phyloP scores from a whole-genome alignment of 1,284 basidiomycete genomes.

The Pholiota adiposa region DNA sequence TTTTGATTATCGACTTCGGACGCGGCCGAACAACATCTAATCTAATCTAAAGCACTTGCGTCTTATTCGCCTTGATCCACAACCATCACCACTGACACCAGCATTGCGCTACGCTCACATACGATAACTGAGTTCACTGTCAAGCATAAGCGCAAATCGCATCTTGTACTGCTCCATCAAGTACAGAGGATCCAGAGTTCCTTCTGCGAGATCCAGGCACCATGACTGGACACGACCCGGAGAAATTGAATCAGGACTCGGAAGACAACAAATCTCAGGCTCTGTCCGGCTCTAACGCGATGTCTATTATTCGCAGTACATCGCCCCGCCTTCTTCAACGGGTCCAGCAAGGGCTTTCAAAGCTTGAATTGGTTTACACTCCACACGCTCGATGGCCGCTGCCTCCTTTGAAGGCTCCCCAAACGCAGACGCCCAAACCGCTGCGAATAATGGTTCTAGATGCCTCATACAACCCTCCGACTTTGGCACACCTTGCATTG shows the following conservation, averaged over 20 bases:
- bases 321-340: constrained; percentile 42
- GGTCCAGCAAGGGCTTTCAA: constrained; percentile 49
- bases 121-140: too few relatives aligned
- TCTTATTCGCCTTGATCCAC: background rate
- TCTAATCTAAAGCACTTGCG: constrained; percentile 17
- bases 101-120: too few relatives aligned
- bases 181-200: background rate
- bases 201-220: background rate
- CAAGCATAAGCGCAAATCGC: background rate
- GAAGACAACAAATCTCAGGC: constrained; percentile 20
- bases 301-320: constrained; percentile 25
- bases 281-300: constrained; percentile 8
- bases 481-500: constrained; percentile 84
- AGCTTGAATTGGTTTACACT: constrained; percentile 57
- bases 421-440: constrained; percentile 20
- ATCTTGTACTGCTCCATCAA: background rate
- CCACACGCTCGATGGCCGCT: constrained; percentile 64
- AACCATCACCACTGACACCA: too few relatives aligned
- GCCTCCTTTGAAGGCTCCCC: constrained; percentile 27
- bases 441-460: constrained; percentile 77
- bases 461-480: constrained; percentile 95
- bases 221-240: background rate
- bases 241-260: background rate
- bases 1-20: constrained; percentile 27
- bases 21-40: constrained; percentile 22